Base-by-base conservation (phyloP, 768 basidiomycete genomes). In the Suillus luteus region DNA sequence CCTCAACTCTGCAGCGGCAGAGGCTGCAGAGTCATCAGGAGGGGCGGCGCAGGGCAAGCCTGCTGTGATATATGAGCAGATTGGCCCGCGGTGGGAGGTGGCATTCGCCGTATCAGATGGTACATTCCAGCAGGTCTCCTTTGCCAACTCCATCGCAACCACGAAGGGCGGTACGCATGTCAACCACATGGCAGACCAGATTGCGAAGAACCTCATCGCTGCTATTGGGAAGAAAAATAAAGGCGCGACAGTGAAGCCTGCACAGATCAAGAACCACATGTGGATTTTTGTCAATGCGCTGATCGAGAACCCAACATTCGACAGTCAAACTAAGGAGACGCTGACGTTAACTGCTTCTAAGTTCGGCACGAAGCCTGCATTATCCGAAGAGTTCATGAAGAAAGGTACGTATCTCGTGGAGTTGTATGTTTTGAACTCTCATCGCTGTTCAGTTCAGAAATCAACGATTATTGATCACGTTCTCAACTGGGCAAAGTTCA, bases 261-360 rank as follows among this genome's bases (percentile, higher is more conserved):
- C 88, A 60, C 95, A 97, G 78, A 89, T 99, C 79, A 96, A 94
- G 82, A 95, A 91, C 71, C 96, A 99, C 73, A 95, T 99, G 88
- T 96, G 93, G 94, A 84, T 99, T 61, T 99, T 99, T 71, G 89
- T 99, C 72, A 99, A 98, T 71, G 88, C 93, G 15, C 81, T 97
- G 65, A 90, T 99, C 68, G 96, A 96, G 79, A 99, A 99, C 72
- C 96, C 97, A 10, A 93, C 95, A 1, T 99, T 99, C 77, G 96
- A 99, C 83, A 95, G 93, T 83, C 97, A 99, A 77, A 98, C 97
- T 43, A 99, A 99, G 80, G 97, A 99, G 75, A 91, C 89, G 5
- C 79, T 99, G 68, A 99, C 96, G 1, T 78, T 98, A 52, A 88
- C 89, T 3, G 79, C 90, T 22, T 88, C 87, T 37, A 96, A 96